These are phyloP conservation scores for Mycosphaerelloides madeirae DNA, from an alignment of 2,329 filamentous ascomycete genomes.

Conservation along the genomic window DNA sequence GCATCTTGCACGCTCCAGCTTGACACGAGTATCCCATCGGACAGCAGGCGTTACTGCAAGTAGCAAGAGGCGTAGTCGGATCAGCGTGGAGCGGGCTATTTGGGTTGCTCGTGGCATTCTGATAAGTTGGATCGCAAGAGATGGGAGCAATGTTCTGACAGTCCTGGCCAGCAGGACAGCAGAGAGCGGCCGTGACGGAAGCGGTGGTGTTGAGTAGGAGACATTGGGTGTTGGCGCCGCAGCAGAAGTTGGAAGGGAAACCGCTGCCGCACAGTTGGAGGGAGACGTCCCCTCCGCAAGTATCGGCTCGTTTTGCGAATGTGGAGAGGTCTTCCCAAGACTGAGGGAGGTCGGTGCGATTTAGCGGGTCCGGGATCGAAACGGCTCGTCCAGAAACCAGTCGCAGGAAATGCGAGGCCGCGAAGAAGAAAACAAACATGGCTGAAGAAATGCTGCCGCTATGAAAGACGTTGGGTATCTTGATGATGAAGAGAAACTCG, in stretches of 20 bases:
- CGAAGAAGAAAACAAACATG: conserved; percentile 25
- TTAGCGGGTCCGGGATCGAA: conserved; percentile 22
- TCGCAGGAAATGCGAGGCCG: conserved; percentile 22
- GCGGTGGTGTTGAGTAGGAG: conserved; percentile 56
- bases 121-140: conserved; percentile 57
- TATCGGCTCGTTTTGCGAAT: conserved; percentile 27
- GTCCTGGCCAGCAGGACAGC: conserved; percentile 57
- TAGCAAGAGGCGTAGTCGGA: conserved; percentile 51
- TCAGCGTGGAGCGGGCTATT: conserved; percentile 62
- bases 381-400: conserved; percentile 20
- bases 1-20: conserved; percentile 53
- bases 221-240: conserved; percentile 52
- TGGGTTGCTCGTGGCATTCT: conserved; percentile 56
- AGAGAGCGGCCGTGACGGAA: conserved; percentile 64
- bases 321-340: conserved; percentile 15
- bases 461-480: conserved; percentile 14
- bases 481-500: conserved; percentile 4
- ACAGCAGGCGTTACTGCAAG: conserved; percentile 61
- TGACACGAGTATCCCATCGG: conserved; percentile 67
- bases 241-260: conserved; percentile 65
- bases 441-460: conserved; percentile 10
- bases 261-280: conserved; percentile 51
- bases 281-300: conserved; percentile 48
- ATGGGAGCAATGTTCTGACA: conserved; percentile 62
- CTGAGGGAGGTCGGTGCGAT: conserved; percentile 13